Evolutionary conservation across 2,329 filamentous ascomycete species (phyloP), one percentile per base, ranked within the genome.

Genomic region (Hypoxylon sp.): DNA sequence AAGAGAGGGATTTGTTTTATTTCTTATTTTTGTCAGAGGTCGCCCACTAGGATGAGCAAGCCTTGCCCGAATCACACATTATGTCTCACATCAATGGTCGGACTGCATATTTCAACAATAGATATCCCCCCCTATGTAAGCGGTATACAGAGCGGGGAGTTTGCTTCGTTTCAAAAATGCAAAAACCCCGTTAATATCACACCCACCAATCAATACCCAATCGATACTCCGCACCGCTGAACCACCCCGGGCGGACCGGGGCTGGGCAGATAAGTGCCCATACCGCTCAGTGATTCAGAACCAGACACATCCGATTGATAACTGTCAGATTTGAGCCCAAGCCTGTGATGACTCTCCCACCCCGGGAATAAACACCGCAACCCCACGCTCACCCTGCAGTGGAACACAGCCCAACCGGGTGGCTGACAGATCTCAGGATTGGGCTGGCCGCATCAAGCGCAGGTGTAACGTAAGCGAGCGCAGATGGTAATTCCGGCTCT

Each of bases 361-460:
- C 17, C 66, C 53, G 61, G 69, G 33, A 61, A 63, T 67, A 67
- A 72, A 67, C 56, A 71, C 55, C 69, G 60, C 55, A 66, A 65
- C 63, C 66, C 66, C 69, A 71, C 66, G 69, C 42, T 25, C 55
- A 54, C 11, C 40, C 62, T 69, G 66, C 69, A 62, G 62, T 69
- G 69, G 54, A 67, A 71, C 69, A 65, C 44, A 60, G 51, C 55
- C 59, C 49, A 44, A 40, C 61, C 59, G 57, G 60, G 56, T 55
- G 57, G 35, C 37, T 64, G 61, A 49, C 42, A 54, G 61, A 67
- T 60, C 17, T 54, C 20, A 63, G 20, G 37, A 31, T 64, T 60
- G 49, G 31, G 14, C 50, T 48, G 65, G 53, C 63, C 63, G 69
- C 66, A 35, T 62, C 58, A 61, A 60, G 63, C 63, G 69, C 68